Percentiles rank a stretch among this genome's conserved stretches.
These are phyloP conservation scores for Phytophthora parvispora DNA, from an alignment of 352 stramenopile genomes.

Conservation along the genomic window DNA sequence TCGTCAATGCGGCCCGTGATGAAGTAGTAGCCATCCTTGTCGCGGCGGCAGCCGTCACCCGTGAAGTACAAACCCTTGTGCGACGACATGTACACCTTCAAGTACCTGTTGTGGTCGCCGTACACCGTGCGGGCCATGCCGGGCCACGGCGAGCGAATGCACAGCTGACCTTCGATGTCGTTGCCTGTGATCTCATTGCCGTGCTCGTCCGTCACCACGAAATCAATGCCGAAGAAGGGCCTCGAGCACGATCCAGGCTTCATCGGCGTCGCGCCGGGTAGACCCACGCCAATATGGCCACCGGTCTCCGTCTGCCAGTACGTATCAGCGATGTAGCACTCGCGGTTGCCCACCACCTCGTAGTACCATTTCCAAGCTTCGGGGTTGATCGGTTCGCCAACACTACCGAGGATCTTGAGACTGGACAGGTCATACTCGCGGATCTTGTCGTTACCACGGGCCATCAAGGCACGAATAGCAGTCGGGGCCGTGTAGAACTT, in stretches of 20 bases:
- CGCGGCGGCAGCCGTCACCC: slow-evolving; percentile 87
- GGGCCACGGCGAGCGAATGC: slow-evolving; percentile 96
- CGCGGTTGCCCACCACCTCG: slow-evolving; percentile 85
- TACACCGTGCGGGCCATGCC: slow-evolving; percentile 97
- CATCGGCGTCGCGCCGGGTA: slow-evolving; percentile 91
- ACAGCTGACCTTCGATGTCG: slow-evolving; percentile 95
- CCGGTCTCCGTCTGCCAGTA: slow-evolving; percentile 99
- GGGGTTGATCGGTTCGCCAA: slow-evolving; percentile 99
- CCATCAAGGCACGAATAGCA: slow-evolving; percentile 98
- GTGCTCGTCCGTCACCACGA: slow-evolving; percentile 78
- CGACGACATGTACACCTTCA: slow-evolving; percentile 96
- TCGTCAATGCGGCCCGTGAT: slow-evolving; percentile 99
- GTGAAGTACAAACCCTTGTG: slow-evolving; percentile 99
- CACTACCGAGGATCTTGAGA: slow-evolving; percentile 96
- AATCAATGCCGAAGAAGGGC: slow-evolving; percentile 97
- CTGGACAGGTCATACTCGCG: slow-evolving; percentile 71
- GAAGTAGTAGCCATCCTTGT: slow-evolving; percentile 98
- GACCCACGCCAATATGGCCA: slow-evolving; percentile 95
- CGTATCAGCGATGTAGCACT: slow-evolving; percentile 96
- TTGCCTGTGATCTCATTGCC: slow-evolving; percentile 91
- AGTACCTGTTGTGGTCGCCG: slow-evolving; percentile 95
- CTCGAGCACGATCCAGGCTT: slow-evolving; percentile 95
- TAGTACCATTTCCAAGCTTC: slow-evolving; percentile 98
- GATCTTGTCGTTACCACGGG: slow-evolving; percentile 93
- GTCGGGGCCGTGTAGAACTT: slow-evolving; percentile 96